phyloP scores from a whole-genome alignment of 768 basidiomycete genomes.

The Tulasnella sp. region DNA sequence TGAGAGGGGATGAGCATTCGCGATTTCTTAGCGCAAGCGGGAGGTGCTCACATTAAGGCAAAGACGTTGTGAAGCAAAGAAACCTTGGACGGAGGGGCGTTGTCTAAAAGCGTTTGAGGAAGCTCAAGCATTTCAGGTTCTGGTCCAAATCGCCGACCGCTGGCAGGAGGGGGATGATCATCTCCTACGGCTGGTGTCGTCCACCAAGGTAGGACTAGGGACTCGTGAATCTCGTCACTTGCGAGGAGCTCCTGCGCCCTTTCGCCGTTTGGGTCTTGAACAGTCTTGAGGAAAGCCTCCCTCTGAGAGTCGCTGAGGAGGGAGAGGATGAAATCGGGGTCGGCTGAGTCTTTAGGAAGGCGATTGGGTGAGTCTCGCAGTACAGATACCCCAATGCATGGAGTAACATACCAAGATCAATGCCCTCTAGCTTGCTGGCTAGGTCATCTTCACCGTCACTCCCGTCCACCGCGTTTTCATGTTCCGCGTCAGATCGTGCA shows the following conservation, averaged over 20 bases:
- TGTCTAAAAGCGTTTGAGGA: constrained; percentile 34
- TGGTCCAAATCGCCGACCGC: not conserved
- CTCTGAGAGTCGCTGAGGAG: constrained; percentile 54
- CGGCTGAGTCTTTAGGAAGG: constrained; percentile 42
- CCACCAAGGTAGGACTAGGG: constrained; percentile 69
- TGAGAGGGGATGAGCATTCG: constrained; percentile 28
- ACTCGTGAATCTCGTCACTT: constrained; percentile 36
- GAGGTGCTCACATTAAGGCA: constrained; percentile 51
- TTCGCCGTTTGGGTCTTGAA: constrained; percentile 56
- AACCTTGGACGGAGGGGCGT: constrained; percentile 27
- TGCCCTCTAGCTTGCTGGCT: constrained; percentile 41
- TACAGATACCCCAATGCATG: not conserved
- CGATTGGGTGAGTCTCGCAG: not conserved
- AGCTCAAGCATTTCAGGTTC: constrained; percentile 26
- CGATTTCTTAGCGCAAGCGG: not conserved
- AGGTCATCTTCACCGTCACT: constrained; percentile 40
- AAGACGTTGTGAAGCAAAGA: constrained; percentile 61
- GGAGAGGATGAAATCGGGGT: constrained; percentile 53
- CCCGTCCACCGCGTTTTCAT: constrained; percentile 34
- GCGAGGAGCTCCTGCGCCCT: constrained; percentile 52
- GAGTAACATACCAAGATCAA: constrained; percentile 53
- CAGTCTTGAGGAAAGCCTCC: constrained; percentile 48
- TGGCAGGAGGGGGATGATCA: constrained; percentile 32
- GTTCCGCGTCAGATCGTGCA: constrained; percentile 20
- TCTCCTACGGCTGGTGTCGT: constrained; percentile 31